Evolutionary conservation across 176 grass and related monocot species (phyloP).

Genomic region (Paspalum vaginatum): DNA sequence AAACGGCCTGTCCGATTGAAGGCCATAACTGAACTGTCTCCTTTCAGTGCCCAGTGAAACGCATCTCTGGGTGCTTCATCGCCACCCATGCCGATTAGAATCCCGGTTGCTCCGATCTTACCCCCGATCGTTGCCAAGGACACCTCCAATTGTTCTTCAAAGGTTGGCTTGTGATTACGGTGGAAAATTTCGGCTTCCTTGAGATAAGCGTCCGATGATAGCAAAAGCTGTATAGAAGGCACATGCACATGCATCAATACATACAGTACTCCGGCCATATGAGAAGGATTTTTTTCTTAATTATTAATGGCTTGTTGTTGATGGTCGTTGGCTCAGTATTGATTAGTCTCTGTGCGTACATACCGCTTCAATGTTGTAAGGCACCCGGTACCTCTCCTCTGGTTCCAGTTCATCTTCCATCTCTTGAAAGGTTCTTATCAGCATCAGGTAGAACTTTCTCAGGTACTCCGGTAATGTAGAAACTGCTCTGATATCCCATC

Average conservation of each 20-base stretch:
- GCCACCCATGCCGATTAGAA: slow-evolving; percentile 40
- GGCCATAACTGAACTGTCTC: neutral
- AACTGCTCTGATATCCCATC: slow-evolving; percentile 33
- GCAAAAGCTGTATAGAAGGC: slow-evolving; percentile 10
- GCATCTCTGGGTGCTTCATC: slow-evolving; percentile 21
- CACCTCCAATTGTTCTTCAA: slow-evolving; percentile 28
- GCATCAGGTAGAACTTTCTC: slow-evolving; percentile 24
- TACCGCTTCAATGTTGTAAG: slow-evolving; percentile 29
- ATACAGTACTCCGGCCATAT: too few species aligned
- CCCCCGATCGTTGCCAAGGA: neutral
- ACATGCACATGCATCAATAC: too few species aligned
- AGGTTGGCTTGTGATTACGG: neutral
- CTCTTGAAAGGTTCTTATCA: slow-evolving; percentile 13
- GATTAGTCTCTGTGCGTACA: neutral
- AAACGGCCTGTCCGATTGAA: neutral
- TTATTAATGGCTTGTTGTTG: neutral
- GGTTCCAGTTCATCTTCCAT: slow-evolving; percentile 37
- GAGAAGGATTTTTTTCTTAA: neutral
- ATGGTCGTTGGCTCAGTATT: neutral
- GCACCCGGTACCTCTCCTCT: slow-evolving; percentile 32
- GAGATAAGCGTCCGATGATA: slow-evolving; percentile 9
- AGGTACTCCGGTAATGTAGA: slow-evolving; percentile 41
- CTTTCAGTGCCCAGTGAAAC: slow-evolving; percentile 29
- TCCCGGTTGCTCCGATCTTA: neutral
- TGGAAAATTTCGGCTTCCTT: slow-evolving; percentile 48